A percentile compares a stretch with the other conserved stretches of the same genome.
These are phyloP conservation scores for Alternaria triticina DNA, from an alignment of 2,329 filamentous ascomycete species.

Conservation along the genomic window DNA sequence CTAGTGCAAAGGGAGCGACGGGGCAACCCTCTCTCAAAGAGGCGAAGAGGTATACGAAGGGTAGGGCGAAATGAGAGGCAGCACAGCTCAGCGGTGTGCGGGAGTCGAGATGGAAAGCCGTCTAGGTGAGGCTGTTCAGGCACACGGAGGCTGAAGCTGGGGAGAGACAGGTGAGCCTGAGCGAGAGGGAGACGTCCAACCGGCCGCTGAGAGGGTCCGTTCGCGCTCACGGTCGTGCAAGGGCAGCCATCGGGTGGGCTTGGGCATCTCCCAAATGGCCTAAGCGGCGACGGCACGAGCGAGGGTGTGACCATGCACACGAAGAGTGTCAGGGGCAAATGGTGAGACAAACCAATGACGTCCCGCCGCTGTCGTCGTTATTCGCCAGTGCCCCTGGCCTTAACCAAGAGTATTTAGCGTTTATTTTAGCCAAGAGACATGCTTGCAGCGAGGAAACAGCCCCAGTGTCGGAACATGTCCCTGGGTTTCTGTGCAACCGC, in stretches of 20 bases:
- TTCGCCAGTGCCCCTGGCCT: constrained; percentile 24
- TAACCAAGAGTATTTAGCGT: constrained; percentile 17
- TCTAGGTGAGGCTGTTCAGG: constrained; percentile 39
- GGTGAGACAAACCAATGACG: constrained; percentile 26
- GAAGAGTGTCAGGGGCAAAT: constrained; percentile 27
- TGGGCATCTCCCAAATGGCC: constrained; percentile 26
- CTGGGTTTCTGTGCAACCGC: constrained; percentile 11
- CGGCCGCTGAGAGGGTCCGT: constrained; percentile 28
- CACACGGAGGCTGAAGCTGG: constrained; percentile 36
- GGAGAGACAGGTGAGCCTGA: constrained; percentile 33
- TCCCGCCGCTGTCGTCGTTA: constrained; percentile 8
- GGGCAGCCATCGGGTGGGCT: constrained; percentile 24
- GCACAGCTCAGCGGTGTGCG: constrained; percentile 46
- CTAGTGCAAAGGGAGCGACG: constrained; percentile 29
- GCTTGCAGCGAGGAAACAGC: constrained; percentile 32
- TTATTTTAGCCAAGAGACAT: constrained; percentile 15
- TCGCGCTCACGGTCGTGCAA: constrained; percentile 30
- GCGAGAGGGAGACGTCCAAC: constrained; percentile 29
- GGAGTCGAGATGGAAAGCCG: constrained; percentile 14
- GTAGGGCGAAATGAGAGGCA: constrained; percentile 40
- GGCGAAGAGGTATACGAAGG: constrained; percentile 20
- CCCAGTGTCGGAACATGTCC: constrained; percentile 20
- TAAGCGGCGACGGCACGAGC: constrained; percentile 30
- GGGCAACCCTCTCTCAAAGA: constrained; percentile 47
- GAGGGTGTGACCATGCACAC: constrained; percentile 20